Evolutionary conservation across 2,329 filamentous ascomycete species (phyloP).

Genomic region (Colletotrichum abscissum): DNA sequence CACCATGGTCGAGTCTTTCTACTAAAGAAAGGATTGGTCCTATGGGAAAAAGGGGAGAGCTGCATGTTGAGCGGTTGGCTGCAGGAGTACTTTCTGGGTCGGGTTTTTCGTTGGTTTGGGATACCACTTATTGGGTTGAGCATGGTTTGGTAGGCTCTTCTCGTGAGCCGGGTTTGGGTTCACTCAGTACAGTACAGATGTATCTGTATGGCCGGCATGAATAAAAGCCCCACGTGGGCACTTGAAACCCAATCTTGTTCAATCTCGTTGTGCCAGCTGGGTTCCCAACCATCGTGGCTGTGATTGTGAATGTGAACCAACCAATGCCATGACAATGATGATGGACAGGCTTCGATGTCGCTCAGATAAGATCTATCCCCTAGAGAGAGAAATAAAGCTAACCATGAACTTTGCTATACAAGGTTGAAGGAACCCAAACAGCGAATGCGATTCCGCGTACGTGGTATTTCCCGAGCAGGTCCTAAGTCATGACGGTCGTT

Average conservation of each 20-base stretch:
- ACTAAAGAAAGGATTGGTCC: constrained; percentile 65
- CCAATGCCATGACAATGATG: not conserved
- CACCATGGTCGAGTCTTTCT: constrained; percentile 99
- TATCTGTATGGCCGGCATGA: constrained; percentile 14
- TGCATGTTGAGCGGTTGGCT: constrained; percentile 1
- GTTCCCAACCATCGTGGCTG: not conserved
- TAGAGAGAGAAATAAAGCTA: not conserved
- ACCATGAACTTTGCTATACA: not conserved
- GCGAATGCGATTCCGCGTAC: not conserved
- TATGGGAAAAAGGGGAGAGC: not conserved
- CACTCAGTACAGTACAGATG: constrained; percentile 14
- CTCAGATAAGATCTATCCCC: not conserved
- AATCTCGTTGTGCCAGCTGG: not conserved
- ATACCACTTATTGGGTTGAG: constrained; percentile 35
- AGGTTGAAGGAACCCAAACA: not conserved
- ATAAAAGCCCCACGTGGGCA: constrained; percentile 32
- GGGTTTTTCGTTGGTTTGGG: constrained; percentile 34
- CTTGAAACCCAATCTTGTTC: constrained; percentile 8
- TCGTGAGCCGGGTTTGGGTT: constrained; percentile 23
- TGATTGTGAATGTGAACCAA: not conserved
- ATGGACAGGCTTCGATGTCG: not conserved
- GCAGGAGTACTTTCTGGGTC: constrained; percentile 17
- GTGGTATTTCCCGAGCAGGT: not conserved
- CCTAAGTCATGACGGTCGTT: not conserved
- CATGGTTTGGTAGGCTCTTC: constrained; percentile 24